phyloP scores from a whole-genome alignment of 1,139 yeast genomes.

The Lodderomyces oxycetoniae region DNA sequence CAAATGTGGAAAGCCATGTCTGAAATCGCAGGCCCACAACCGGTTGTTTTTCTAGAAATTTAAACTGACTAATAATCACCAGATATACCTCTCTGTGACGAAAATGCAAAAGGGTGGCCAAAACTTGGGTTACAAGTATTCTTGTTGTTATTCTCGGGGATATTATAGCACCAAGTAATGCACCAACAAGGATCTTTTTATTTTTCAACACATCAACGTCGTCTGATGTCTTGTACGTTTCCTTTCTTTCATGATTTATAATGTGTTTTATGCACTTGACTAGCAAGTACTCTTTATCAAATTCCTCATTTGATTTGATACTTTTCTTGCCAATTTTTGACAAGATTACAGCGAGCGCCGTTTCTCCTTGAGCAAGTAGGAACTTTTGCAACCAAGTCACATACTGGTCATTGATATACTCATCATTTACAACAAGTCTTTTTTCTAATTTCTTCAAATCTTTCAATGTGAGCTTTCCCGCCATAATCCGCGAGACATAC shows the following conservation, averaged over 20 bases:
- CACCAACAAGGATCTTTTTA: conserved; percentile 30
- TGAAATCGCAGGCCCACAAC: conserved; percentile 35
- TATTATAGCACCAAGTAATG: conserved; percentile 35
- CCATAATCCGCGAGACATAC: conserved; percentile 37
- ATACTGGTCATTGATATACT: not conserved
- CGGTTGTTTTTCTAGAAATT: conserved; percentile 27
- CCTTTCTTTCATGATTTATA: conserved; percentile 13
- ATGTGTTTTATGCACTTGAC: conserved; percentile 34
- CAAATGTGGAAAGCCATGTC: conserved; percentile 41
- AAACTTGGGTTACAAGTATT: conserved; percentile 39
- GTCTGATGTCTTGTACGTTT: conserved; percentile 5
- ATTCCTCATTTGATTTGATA: conserved; percentile 43
- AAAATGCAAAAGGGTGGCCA: conserved; percentile 33
- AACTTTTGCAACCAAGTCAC: conserved; percentile 32
- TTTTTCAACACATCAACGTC: conserved; percentile 15
- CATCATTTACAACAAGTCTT: conserved; percentile 22
- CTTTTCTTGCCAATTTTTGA: conserved; percentile 39
- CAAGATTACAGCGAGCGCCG: conserved; percentile 40
- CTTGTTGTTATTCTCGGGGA: conserved; percentile 42
- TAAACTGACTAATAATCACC: conserved; percentile 21
- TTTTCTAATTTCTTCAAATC: conserved; percentile 37
- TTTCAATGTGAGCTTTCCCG: conserved; percentile 29
- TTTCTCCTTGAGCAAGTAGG: conserved; percentile 40
- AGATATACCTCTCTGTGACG: conserved; percentile 12
- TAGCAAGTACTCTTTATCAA: conserved; percentile 37